Evolutionary conservation across 768 basidiomycete species (phyloP), one percentile per base, ranked within the genome.

Genomic region (Flagelloscypha sp.): DNA sequence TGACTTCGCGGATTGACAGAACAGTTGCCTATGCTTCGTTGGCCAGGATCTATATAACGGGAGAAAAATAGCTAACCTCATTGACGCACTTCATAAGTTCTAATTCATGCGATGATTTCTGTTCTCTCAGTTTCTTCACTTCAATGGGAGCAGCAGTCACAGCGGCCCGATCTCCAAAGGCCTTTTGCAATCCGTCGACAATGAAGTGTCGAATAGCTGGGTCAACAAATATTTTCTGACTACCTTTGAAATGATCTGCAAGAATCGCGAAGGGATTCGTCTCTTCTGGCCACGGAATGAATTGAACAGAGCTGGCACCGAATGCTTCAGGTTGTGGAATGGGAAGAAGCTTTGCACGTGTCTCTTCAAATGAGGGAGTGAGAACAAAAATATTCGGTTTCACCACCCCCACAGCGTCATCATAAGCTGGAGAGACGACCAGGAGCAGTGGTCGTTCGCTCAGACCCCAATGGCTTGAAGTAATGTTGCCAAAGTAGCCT

Each of bases 371-470:
- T 41, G 66, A 61, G 0, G 88, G 87, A 4, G 86, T 84, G 29
- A 94, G 56, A 36, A 92, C 50, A 1, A 68, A 66, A 23, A 89
- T 47, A 13, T 65, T 65, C 16, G 72, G 59, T 23, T 48, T 44
- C 13, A 69, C 48, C 3, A 44, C 48, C 15, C 42, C 24, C 15
- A 42, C 33, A 24, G 46, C 52, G 3, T 51, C 41, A 11, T 42
- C 35, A 7, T 40, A 25, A 16, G 35, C 13, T 8, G 81, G 73
- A 6, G 70, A 65, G 27, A 90, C 47, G 37, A 84, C 65, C 21
- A 89, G 60, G 5, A 90, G 58, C 10, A 90, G 65, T 0, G 86
- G 87, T 2, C 88, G 70, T 57, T 92, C 88, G 7, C 83, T 84
- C 21, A 86, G 67, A 21, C 47, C 42, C 88, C 89, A 93, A 15